A percentile compares a stretch with the other conserved stretches of the same genome.
These are phyloP conservation scores for Exophiala sideris DNA, from an alignment of 2,329 filamentous ascomycete species.

Conservation along the genomic window DNA sequence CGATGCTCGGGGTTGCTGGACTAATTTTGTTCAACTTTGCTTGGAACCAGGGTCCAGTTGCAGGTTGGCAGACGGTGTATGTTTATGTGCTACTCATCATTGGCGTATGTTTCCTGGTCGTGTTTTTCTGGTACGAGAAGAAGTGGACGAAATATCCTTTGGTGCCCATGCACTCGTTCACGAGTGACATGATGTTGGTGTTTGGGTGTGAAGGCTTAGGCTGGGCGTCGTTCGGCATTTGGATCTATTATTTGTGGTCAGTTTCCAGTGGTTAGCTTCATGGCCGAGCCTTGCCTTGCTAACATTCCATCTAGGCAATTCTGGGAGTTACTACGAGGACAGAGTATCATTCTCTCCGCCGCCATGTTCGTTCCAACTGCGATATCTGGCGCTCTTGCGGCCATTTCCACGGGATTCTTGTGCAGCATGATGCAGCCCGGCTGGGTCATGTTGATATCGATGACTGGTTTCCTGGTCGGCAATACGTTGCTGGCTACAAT, in stretches of 20 bases:
- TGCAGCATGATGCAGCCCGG: slow-evolving; percentile 23
- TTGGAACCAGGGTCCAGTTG: slow-evolving; percentile 52
- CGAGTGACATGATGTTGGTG: slow-evolving; percentile 12
- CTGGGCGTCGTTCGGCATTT: slow-evolving; percentile 41
- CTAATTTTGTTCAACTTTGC: slow-evolving; percentile 55
- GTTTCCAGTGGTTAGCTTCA: slow-evolving; percentile 28
- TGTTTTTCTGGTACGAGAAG: slow-evolving; percentile 48
- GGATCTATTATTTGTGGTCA: slow-evolving; percentile 29
- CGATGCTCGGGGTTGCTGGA: slow-evolving; percentile 46
- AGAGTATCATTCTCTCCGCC: slow-evolving; percentile 33
- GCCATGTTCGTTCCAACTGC: slow-evolving; percentile 17
- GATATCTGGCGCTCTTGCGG: slow-evolving; percentile 34
- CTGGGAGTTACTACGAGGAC: slow-evolving; percentile 29
- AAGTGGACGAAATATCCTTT: slow-evolving; percentile 39
- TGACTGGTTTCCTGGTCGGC: slow-evolving; percentile 34
- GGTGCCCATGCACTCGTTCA: slow-evolving; percentile 47
- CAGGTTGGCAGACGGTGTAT: slow-evolving; percentile 47
- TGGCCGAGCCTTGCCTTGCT: slow-evolving; percentile 29
- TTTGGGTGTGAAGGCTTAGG: slow-evolving; percentile 41
- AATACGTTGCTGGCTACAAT: slow-evolving; percentile 40
- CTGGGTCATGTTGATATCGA: slow-evolving; percentile 23
- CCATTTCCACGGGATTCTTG: slow-evolving; percentile 27
- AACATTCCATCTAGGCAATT: slow-evolving; percentile 31
- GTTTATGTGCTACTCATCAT: slow-evolving; percentile 46
- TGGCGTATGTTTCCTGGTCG: slow-evolving; percentile 44